These are phyloP conservation scores for Talaromyces thailandensis DNA, from an alignment of 495 filamentous ascomycete species.

Conservation along the genomic window DNA sequence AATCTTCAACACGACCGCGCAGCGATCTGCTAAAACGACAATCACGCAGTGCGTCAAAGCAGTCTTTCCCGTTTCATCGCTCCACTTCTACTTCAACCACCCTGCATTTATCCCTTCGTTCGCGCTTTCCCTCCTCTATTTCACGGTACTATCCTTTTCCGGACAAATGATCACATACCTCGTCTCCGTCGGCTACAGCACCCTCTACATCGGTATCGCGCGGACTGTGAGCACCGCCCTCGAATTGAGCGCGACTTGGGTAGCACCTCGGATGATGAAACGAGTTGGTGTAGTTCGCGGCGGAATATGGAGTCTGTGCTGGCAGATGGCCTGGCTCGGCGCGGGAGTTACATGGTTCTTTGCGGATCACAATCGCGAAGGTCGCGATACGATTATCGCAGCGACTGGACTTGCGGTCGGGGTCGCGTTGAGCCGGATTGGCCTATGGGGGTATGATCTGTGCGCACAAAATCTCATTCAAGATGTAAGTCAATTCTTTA, in stretches of 20 bases:
- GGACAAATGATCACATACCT: constrained; percentile 55
- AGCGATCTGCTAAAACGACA: neutral
- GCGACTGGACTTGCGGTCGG: constrained; percentile 39
- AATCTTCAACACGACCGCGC: neutral
- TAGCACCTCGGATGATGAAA: constrained; percentile 40
- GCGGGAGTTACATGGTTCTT: constrained; percentile 30
- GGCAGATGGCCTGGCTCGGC: constrained; percentile 44
- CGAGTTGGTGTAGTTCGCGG: constrained; percentile 47
- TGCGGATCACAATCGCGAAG: neutral
- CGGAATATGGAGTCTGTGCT: constrained; percentile 56
- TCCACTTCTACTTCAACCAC: constrained; percentile 27
- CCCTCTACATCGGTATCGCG: constrained; percentile 43
- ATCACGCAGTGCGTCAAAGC: neutral
- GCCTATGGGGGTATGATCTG: constrained; percentile 62
- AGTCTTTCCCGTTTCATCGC: constrained; percentile 17
- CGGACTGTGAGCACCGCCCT: constrained; percentile 42
- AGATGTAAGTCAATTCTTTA: constrained; percentile 34
- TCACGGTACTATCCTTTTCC: constrained; percentile 51
- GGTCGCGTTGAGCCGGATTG: constrained; percentile 49
- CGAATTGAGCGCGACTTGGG: constrained; percentile 41
- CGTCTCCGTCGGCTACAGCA: constrained; percentile 43
- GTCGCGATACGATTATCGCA: constrained; percentile 18
- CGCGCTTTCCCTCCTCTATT: constrained; percentile 44
- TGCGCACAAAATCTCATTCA: constrained; percentile 57
- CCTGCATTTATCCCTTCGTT: constrained; percentile 45